phyloP scores from a whole-genome alignment of 2,329 filamentous ascomycete species.

The Grosmannia penicillata region DNA sequence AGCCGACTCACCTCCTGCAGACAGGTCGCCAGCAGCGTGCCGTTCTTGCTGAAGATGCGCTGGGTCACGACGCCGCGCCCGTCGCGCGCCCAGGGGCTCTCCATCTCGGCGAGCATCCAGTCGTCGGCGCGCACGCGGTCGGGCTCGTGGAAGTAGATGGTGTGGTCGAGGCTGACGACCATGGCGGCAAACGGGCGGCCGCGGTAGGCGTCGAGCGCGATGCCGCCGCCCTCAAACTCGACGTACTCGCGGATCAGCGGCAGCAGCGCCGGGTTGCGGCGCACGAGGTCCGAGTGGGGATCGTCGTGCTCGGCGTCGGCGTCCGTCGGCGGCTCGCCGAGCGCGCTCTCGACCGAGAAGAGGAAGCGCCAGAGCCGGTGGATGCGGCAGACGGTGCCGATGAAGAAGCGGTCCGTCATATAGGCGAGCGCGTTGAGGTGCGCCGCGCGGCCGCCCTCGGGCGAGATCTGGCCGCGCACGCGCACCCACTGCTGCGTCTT shows the following conservation, averaged over 20 bases:
- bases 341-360: conserved; percentile 29
- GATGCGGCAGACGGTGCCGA: conserved; percentile 71
- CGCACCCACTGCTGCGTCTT: conserved; percentile 61
- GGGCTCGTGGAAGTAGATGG: conserved; percentile 53
- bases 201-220: conserved; percentile 25
- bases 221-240: conserved; percentile 28
- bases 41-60: conserved; percentile 56
- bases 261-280: conserved; percentile 31
- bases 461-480: conserved; percentile 56
- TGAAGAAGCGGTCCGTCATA: conserved; percentile 85
- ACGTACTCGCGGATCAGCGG: conserved; percentile 19
- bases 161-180: conserved; percentile 72
- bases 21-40: conserved; percentile 62
- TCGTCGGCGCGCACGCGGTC: conserved; percentile 44
- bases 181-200: conserved; percentile 54
- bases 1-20: conserved; percentile 57
- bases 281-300: conserved; percentile 17
- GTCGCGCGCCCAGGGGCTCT: conserved; percentile 67
- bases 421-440: conserved; percentile 85
- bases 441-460: conserved; percentile 58
- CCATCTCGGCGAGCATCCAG: conserved; percentile 71
- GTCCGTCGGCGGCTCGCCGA: conserved; percentile 25
- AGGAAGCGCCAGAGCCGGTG: conserved; percentile 67
- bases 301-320: conserved; percentile 22
- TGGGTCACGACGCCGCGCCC: conserved; percentile 64